These are phyloP conservation scores for Cryptococcus depauperatus DNA, from an alignment of 1,284 basidiomycete species.

Conservation along the genomic window DNA sequence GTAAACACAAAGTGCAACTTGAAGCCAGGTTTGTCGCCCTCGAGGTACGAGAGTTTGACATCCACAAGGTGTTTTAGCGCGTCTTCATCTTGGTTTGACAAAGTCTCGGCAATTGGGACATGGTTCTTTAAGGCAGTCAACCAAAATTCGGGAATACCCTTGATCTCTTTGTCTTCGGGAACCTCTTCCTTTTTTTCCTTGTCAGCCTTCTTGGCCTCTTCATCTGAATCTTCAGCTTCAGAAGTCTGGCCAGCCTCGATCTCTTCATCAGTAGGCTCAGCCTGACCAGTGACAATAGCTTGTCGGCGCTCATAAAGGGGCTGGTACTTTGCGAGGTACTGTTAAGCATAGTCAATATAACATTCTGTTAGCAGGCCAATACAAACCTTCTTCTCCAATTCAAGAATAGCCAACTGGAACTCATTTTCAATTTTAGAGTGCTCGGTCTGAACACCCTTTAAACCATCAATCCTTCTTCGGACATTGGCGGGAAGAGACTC, in stretches of 20 bases:
- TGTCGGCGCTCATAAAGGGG: constrained; percentile 83
- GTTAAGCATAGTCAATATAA: background rate
- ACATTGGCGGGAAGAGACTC: constrained; percentile 76
- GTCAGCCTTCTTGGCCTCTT: constrained; percentile 42
- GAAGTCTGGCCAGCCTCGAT: constrained; percentile 67
- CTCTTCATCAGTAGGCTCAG: constrained; percentile 70
- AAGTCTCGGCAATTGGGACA: constrained; percentile 72
- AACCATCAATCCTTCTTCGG: constrained; percentile 77
- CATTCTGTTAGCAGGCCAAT: background rate
- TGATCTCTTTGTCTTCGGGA: constrained; percentile 29
- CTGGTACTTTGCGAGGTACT: constrained; percentile 78
- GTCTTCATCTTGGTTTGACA: constrained; percentile 85
- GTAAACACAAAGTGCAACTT: constrained; percentile 77
- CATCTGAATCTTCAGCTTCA: constrained; percentile 52
- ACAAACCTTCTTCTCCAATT: constrained; percentile 89
- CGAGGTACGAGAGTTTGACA: constrained; percentile 60
- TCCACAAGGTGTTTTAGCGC: constrained; percentile 60
- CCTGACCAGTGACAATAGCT: constrained; percentile 71
- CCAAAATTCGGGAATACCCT: constrained; percentile 94
- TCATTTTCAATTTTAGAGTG: constrained; percentile 88
- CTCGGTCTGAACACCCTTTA: constrained; percentile 91
- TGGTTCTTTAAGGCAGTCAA: constrained; percentile 92
- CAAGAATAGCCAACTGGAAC: constrained; percentile 93
- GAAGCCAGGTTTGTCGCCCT: constrained; percentile 72
- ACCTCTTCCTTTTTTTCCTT: constrained; percentile 37